Percentiles rank a stretch among this genome's conserved stretches.
Evolutionary conservation across 805 yeast genomes (phyloP).

Genomic region (Schwanniomyces yamadae): DNA sequence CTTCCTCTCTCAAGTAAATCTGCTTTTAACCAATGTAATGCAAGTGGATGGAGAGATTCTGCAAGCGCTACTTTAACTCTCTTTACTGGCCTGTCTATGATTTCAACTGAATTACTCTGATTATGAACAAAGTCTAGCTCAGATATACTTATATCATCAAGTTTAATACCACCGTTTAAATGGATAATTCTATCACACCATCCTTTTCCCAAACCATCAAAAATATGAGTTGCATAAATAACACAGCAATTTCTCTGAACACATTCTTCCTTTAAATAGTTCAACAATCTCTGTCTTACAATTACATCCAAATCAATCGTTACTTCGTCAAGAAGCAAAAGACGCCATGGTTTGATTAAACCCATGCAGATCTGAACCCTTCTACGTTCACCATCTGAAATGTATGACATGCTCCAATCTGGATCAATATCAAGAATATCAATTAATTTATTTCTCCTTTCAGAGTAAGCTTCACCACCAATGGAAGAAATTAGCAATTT

Average conservation of each 20-base stretch:
- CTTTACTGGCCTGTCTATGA: constrained; percentile 15
- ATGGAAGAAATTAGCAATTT: constrained; percentile 72
- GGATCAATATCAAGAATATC: constrained; percentile 82
- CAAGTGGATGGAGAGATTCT: constrained; percentile 69
- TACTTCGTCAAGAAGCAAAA: constrained; percentile 89
- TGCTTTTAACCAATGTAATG: constrained; percentile 60
- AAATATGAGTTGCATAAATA: constrained; percentile 93
- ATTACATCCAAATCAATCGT: constrained; percentile 95
- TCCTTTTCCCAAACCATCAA: constrained; percentile 78
- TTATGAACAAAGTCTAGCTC: constrained; percentile 23
- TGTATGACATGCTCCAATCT: constrained; percentile 86
- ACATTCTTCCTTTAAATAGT: constrained; percentile 75
- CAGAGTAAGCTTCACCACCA: constrained; percentile 65
- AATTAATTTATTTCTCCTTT: constrained; percentile 74
- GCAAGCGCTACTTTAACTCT: constrained; percentile 40
- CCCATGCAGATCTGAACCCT: constrained; percentile 96
- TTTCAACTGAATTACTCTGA: constrained; percentile 12
- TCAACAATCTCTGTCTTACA: constrained; percentile 72
- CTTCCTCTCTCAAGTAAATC: constrained; percentile 57
- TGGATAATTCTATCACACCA: constrained; percentile 91
- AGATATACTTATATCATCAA: constrained; percentile 33
- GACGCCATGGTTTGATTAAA: constrained; percentile 82
- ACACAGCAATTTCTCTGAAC: constrained; percentile 67
- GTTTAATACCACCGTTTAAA: constrained; percentile 61
- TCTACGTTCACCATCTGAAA: constrained; percentile 93